These are phyloP conservation scores for Annulohypoxylon nitens DNA, from an alignment of 495 filamentous ascomycete genomes.

Conservation along the genomic window DNA sequence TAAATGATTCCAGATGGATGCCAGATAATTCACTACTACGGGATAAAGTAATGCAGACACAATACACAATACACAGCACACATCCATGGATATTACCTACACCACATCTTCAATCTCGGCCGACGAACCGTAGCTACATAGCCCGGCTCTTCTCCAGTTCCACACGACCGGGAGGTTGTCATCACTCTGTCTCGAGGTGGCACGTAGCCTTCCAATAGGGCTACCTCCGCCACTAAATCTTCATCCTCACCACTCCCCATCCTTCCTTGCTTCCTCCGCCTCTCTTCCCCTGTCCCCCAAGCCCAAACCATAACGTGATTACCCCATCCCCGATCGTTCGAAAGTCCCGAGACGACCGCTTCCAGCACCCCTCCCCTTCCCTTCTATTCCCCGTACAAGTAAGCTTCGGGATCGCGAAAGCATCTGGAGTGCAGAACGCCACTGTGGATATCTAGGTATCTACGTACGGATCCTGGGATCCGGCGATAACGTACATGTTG, in stretches of 20 bases:
- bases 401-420: background rate
- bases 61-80: too few species aligned
- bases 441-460: background rate
- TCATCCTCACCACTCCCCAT: background rate
- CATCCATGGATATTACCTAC: too few species aligned
- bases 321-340: background rate
- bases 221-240: background rate
- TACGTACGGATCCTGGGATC: background rate
- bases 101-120: slow-evolving; percentile 1
- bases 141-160: slow-evolving; percentile 15
- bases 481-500: background rate
- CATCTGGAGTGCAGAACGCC: slow-evolving; percentile 1
- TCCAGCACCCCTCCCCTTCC: background rate
- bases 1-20: background rate
- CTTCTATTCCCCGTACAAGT: background rate
- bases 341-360: slow-evolving; percentile 8
- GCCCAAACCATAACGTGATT: slow-evolving; percentile 14
- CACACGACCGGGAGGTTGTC: slow-evolving; percentile 22
- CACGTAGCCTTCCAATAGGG: slow-evolving; percentile 17
- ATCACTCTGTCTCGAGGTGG: slow-evolving; percentile 1
- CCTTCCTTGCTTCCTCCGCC: background rate
- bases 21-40: background rate
- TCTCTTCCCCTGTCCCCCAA: background rate
- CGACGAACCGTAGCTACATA: background rate
- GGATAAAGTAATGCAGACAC: background rate